phyloP scores from a whole-genome alignment of 1,284 basidiomycete genomes.

The Ustilago esculenta region DNA sequence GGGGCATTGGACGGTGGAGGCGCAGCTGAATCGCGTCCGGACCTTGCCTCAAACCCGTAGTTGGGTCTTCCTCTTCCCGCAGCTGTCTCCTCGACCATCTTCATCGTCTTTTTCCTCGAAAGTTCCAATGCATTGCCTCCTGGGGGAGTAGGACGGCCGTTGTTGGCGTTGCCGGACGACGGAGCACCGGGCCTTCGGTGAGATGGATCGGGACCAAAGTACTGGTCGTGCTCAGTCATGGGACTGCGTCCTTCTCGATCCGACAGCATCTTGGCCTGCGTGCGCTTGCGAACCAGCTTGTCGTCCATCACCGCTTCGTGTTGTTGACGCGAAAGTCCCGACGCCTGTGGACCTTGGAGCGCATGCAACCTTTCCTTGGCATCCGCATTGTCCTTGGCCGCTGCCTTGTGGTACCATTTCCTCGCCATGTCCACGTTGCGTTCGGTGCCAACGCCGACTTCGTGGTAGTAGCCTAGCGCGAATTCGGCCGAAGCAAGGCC shows the following conservation, averaged over 20 bases:
- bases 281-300: conserved; percentile 83
- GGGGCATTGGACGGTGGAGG: neutral
- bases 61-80: conserved; percentile 31
- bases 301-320: conserved; percentile 81
- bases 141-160: conserved; percentile 3
- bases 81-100: conserved; percentile 55
- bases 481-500: conserved; percentile 86
- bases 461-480: conserved; percentile 90
- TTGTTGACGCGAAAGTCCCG: conserved; percentile 76
- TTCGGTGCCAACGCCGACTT: conserved; percentile 71
- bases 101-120: conserved; percentile 53
- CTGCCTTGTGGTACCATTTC: conserved; percentile 76
- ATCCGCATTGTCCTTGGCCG: conserved; percentile 82
- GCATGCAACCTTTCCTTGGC: conserved; percentile 79
- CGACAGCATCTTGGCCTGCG: conserved; percentile 72
- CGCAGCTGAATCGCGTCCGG: neutral
- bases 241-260: conserved; percentile 47
- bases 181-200: conserved; percentile 16
- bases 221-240: conserved; percentile 36
- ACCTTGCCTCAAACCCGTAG: conserved; percentile 11
- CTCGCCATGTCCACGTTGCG: conserved; percentile 75
- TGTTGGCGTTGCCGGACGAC: conserved; percentile 3
- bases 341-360: conserved; percentile 70
- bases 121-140: conserved; percentile 29
- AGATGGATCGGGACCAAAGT: conserved; percentile 1